Evolutionary conservation across 108 stramenopile genomes (phyloP).

Genomic region (Skeletonema costatum): DNA sequence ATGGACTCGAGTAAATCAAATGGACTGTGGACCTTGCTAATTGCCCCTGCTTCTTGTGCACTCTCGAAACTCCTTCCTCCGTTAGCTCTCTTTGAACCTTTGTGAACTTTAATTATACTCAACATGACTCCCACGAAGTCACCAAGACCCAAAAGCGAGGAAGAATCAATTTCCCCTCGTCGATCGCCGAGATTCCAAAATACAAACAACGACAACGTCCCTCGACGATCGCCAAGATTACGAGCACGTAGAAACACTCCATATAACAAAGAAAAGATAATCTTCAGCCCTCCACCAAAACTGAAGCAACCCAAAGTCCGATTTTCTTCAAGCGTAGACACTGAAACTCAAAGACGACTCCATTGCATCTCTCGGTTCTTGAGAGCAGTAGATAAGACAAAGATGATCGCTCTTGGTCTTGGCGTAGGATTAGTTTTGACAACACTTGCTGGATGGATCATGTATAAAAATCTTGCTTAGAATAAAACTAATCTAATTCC

Average conservation of each 20-base stretch:
- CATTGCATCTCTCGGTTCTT: too few species aligned
- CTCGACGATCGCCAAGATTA: background rate
- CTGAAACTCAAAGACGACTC: background rate
- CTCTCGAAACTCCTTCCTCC: too few species aligned
- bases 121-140: background rate
- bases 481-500: background rate
- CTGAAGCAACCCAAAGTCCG: background rate
- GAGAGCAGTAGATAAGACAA: background rate
- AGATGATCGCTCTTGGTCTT: background rate
- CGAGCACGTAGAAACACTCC: too few species aligned
- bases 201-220: background rate
- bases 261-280: background rate
- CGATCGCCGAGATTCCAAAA: background rate
- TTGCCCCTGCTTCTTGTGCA: too few species aligned
- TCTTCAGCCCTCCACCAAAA: background rate
- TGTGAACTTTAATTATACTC: too few species aligned
- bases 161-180: background rate
- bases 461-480: background rate
- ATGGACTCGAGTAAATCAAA: too few species aligned
- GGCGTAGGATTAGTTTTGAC: background rate
- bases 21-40: too few species aligned
- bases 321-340: background rate
- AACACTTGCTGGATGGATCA: background rate
- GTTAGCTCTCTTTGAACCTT: too few species aligned
- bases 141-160: background rate